These are phyloP conservation scores for Pythium pectinolyticum DNA, from an alignment of 352 stramenopile species.

Conservation along the genomic window DNA sequence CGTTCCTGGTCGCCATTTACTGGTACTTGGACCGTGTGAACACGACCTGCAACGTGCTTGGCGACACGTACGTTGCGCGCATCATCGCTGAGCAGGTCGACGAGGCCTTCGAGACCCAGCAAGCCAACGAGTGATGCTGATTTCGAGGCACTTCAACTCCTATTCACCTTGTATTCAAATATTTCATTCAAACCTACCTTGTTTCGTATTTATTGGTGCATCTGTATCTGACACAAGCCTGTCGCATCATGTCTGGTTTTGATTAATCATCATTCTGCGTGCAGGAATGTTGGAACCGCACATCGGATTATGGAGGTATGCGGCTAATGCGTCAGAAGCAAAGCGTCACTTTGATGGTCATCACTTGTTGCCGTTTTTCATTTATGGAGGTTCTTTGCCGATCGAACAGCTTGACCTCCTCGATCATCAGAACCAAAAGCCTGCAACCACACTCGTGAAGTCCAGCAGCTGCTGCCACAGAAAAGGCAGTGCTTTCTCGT, in stretches of 20 bases:
- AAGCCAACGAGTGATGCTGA: not conserved
- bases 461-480: slow-evolving; percentile 24
- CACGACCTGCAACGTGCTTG: slow-evolving; percentile 71
- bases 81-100: slow-evolving; percentile 80
- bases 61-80: slow-evolving; percentile 66
- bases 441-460: not conserved
- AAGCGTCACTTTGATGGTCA: not conserved
- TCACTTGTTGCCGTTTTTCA: not conserved
- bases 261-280: not conserved
- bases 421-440: slow-evolving; percentile 19
- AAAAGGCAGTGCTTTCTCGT: slow-evolving; percentile 12
- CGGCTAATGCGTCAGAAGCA: not conserved
- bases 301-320: slow-evolving; percentile 15
- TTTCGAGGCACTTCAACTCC: not conserved
- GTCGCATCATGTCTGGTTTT: slow-evolving; percentile 15
- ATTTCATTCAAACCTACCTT: not conserved
- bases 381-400: not conserved
- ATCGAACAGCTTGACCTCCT: no score
- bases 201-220: not conserved
- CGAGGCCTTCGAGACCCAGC: slow-evolving; percentile 43
- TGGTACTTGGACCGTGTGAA: slow-evolving; percentile 73
- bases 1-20: slow-evolving; percentile 71
- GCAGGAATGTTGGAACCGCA: slow-evolving; percentile 14
- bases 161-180: slow-evolving; percentile 1
- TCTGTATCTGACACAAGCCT: not conserved